Percentiles rank a stretch among this genome's conserved stretches.
phyloP scores from a whole-genome alignment of 2,329 filamentous ascomycete genomes.

The Bipolaris victoriae region DNA sequence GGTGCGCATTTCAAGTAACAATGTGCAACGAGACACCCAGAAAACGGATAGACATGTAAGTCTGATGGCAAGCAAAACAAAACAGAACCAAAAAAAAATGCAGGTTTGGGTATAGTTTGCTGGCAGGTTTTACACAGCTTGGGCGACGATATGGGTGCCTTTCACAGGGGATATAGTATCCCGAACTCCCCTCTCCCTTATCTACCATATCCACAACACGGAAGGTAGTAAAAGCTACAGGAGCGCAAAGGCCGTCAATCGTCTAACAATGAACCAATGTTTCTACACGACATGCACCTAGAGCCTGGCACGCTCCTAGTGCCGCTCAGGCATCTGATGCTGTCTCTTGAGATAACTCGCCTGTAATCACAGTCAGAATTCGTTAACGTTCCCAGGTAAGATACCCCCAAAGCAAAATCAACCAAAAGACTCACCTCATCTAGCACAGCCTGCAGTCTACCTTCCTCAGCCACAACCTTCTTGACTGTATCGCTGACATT shows the following conservation, averaged over 20 bases:
- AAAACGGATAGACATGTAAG: too few relatives aligned
- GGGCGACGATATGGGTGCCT: too few relatives aligned
- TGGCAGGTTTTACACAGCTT: too few relatives aligned
- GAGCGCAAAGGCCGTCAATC: background rate
- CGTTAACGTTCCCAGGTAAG: background rate
- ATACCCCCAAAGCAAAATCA: background rate
- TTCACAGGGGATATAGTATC: too few relatives aligned
- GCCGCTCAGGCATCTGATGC: conserved; percentile 48
- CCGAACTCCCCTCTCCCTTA: too few relatives aligned
- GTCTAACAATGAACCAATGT: background rate
- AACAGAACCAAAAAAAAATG: too few relatives aligned
- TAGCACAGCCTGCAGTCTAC: conserved; percentile 48
- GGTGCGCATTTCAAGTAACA: too few relatives aligned
- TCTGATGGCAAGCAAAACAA: too few relatives aligned
- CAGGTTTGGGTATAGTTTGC: too few relatives aligned
- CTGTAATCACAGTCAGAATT: conserved; percentile 15
- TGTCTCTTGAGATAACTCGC: conserved; percentile 44
- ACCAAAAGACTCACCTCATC: conserved; percentile 47
- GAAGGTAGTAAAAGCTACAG: background rate
- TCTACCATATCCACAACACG: background rate
- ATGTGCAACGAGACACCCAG: too few relatives aligned
- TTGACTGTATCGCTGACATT: conserved; percentile 49
- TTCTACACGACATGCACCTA: conserved; percentile 9
- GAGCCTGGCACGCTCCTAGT: conserved; percentile 25
- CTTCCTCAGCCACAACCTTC: conserved; percentile 52